phyloP scores from a whole-genome alignment of 257 asterid species.

The Anisodus acutangulus region DNA sequence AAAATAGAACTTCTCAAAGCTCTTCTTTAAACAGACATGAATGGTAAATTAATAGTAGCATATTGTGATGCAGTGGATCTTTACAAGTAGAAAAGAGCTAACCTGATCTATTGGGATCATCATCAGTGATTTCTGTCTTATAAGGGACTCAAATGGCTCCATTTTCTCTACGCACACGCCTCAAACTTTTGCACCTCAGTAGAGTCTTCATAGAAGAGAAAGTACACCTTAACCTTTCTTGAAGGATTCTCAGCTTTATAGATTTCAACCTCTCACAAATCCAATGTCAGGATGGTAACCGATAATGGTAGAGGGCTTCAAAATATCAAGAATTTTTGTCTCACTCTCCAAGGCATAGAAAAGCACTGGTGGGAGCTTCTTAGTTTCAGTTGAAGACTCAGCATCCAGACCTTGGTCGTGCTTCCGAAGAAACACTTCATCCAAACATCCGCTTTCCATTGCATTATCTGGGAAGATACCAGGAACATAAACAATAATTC shows the following conservation, averaged over 20 bases:
- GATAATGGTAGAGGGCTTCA: constrained; percentile 84
- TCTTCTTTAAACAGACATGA: neutral
- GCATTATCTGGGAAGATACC: constrained; percentile 44
- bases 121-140: constrained; percentile 94
- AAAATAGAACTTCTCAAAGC: neutral
- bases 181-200: constrained; percentile 94
- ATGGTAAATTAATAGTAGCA: neutral
- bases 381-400: constrained; percentile 34
- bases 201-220: constrained; percentile 88
- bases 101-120: constrained; percentile 88
- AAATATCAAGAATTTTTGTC: constrained; percentile 71
- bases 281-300: constrained; percentile 89
- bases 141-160: constrained; percentile 94
- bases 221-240: constrained; percentile 74
- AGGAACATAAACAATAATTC: constrained; percentile 35
- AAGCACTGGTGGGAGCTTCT: constrained; percentile 64
- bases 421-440: constrained; percentile 55
- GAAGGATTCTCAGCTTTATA: constrained; percentile 90
- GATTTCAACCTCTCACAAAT: constrained; percentile 88
- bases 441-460: constrained; percentile 39
- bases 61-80: constrained; percentile 25
- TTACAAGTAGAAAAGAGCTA: constrained; percentile 35
- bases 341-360: constrained; percentile 89
- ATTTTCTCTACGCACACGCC: constrained; percentile 92
- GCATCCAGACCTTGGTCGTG: constrained; percentile 52